Evolutionary conservation across 1,284 basidiomycete genomes (phyloP), one percentile per base, ranked within the genome.

Genomic region (Trametes pubescens): DNA sequence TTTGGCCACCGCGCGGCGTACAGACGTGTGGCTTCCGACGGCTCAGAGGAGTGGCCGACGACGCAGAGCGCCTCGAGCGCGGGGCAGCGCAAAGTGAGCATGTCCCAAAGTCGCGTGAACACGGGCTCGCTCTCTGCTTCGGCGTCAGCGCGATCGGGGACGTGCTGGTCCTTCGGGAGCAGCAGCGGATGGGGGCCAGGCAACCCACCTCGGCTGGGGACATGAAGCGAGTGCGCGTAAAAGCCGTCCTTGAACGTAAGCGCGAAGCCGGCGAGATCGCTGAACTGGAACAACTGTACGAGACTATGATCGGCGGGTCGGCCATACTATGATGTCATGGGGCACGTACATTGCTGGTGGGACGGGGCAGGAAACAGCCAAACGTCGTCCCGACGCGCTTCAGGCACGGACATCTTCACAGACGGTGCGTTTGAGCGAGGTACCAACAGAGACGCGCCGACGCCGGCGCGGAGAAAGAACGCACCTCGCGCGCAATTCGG

Each of bases 401-500:
- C 55, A 92, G 76, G 59, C 82, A 82, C 35, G 86, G 85, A 69
- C 90, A 92, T 34, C 90, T 91, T 35, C 34, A 34, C 13, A 66
- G 13, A 18, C 35, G 51, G 40, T 32, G 29, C 10, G 18, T 34
- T 14, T 37, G 14, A 34, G 52, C n/a, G 24, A 16, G 26, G n/a
- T 13, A 21, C 16, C 5, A 8, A 35, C 21, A 40, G 46, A 40
- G 46, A 40, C 56, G 56, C 46, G 35, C 35, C 44, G 32, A 34
- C 18, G 40, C n/a, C 18, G 24, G 43, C 26, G 34, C 38, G 59
- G 18, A n/a, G 40, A 4, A 48, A 43, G 13, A 7, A 35, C 24
- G 78, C 84, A 91, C 90, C 84, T 85, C 61, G 83, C 75, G 40
- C 88, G 83, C 67, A 92, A 78, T 59, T 86, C 84, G 65, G 88